Evolutionary conservation across 164 flowering plant genomes (phyloP), one percentile per base, ranked within the genome.

Genomic region (Sextonia rubra): DNA sequence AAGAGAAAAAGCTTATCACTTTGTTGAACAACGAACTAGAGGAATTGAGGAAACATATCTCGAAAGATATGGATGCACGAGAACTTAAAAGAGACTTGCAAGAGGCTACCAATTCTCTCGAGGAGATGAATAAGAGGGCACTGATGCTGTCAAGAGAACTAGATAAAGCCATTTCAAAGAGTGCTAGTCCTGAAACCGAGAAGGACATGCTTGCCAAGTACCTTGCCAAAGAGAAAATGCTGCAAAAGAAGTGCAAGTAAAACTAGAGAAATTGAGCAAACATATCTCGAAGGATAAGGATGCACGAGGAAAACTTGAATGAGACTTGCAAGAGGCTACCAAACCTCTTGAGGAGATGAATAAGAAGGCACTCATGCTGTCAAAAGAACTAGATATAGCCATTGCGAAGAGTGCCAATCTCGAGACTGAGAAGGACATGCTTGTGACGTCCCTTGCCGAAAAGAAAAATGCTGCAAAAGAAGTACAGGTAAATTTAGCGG

Each of bases 281-380:
- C 92, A 90, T 79, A 81, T 78, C 11, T 37, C 65, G 29, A 82
- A 80, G 74, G 94, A 89, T 69, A 87, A 77, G 73, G 94, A 91
- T 71, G 76, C 83, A 12, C 79, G 90, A 17, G 81, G 77, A 74
- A 73, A 79, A 24, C 89, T 95, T 5, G 88, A 89, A 76, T 76
- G 73, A 29, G 90, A 87, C 76, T 77, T 95, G 66, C 94, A 90
- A 66, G 90, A 89, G 78, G 90, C 97, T 49, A 86, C 88, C 2
- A 85, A 79, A 69, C 82, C 97, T 70, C 92, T 94, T 1, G 90
- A 88, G 69, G 94, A 89, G 79, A 85, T 92, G 87, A 92, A 85
- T 76, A 74, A 73, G 62, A 87, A 90, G 60, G 81, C 85, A 0
- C 69, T 87, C 75, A 47, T 69, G 58, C 88, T 92, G 60, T 83